These are phyloP conservation scores for Eucalyptus sideroxylon DNA, from an alignment of 345 rosid species.

Conservation along the genomic window DNA sequence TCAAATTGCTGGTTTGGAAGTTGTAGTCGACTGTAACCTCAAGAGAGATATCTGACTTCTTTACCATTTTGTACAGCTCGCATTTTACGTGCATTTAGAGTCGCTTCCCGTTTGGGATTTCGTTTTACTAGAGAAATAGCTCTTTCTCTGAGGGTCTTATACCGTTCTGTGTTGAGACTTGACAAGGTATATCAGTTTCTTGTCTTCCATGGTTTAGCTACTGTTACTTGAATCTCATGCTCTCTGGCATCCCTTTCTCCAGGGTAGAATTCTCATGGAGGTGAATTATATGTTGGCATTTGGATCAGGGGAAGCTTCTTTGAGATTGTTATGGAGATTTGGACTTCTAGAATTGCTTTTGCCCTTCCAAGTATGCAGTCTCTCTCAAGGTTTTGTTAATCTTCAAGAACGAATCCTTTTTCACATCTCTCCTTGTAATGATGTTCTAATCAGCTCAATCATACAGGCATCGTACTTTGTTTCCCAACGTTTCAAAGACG, in stretches of 20 bases:
- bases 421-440: neutral
- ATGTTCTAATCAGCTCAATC: constrained; percentile 1
- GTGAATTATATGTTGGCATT: constrained; percentile 95
- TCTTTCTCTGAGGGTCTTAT: constrained; percentile 47
- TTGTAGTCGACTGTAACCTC: neutral
- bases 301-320: constrained; percentile 94
- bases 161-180: constrained; percentile 43
- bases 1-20: neutral
- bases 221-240: neutral
- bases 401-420: neutral
- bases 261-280: constrained; percentile 92
- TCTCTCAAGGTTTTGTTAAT: neutral
- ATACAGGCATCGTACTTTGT: constrained; percentile 82
- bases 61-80: constrained; percentile 34
- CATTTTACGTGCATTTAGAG: constrained; percentile 64
- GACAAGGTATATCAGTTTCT: constrained; percentile 34
- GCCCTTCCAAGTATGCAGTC: constrained; percentile 56
- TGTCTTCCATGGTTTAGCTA: neutral
- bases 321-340: constrained; percentile 84
- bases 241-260: constrained; percentile 1
- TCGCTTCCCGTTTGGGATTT: constrained; percentile 69
- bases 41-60: neutral
- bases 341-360: constrained; percentile 83
- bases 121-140: constrained; percentile 76
- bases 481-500: constrained; percentile 64